Percentiles rank a stretch among this genome's conserved stretches.
These are phyloP conservation scores for Dendrobium huoshanense DNA, from an alignment of 106 monocot species.

Conservation along the genomic window DNA sequence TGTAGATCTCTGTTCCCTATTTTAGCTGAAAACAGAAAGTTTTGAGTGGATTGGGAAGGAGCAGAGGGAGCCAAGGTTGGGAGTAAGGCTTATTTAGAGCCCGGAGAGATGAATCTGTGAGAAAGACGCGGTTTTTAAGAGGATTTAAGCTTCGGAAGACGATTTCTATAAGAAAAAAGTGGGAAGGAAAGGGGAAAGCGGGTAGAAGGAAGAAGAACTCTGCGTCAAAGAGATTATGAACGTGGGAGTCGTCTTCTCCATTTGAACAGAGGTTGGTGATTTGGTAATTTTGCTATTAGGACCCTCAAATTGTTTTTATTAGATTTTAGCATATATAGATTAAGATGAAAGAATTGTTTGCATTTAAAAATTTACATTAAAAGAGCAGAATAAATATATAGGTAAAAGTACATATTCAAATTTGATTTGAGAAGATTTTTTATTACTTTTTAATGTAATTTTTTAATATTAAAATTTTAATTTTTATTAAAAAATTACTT, in stretches of 20 bases:
- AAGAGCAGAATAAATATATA: too few relatives aligned
- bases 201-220: neutral
- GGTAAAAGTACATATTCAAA: too few relatives aligned
- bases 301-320: too few relatives aligned
- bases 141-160: neutral
- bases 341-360: too few relatives aligned
- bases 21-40: neutral
- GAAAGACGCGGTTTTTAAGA: conserved; percentile 5
- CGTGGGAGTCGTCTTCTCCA: neutral
- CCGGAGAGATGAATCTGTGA: neutral
- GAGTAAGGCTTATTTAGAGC: neutral
- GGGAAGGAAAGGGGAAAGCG: neutral
- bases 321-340: too few relatives aligned
- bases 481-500: too few relatives aligned
- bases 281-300: neutral
- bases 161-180: neutral
- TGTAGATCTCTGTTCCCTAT: neutral
- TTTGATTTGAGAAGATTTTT: too few relatives aligned
- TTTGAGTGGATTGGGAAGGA: neutral
- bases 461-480: too few relatives aligned
- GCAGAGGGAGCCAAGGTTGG: neutral
- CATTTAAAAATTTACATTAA: too few relatives aligned
- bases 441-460: too few relatives aligned
- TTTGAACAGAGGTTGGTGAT: neutral
- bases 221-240: neutral